Base-by-base conservation (phyloP, 2,329 filamentous ascomycete species). In the Stagonosporopsis vannaccii region DNA sequence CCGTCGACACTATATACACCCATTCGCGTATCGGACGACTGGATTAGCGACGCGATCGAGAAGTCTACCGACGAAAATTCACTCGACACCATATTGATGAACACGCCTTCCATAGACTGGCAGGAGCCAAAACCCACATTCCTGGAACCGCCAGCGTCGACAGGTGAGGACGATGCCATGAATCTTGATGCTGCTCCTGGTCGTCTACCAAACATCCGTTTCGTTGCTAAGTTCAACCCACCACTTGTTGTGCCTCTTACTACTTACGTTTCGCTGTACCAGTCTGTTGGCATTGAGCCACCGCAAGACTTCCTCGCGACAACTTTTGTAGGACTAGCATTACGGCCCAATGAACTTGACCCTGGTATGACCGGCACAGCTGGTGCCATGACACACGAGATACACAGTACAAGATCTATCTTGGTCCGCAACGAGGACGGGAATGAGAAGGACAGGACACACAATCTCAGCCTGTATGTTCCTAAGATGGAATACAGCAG, bases 401-500 rank as follows among this genome's bases (percentile, higher is more conserved):
- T 90, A 30, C 75, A 74, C 4, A 81, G 79, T 48, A 76, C 76
- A 25, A 82, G 81, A 28, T 75, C 74, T 1, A 77, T 88, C 1
- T 75, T 78, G 4, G 76, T 82, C 4, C 22, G 66, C 2, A 63
- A 62, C 13, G 56, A 56, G 2, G 56, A 67, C 0, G 71, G 68
- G 7, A 58, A 62, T 19, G 65, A 69, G 32, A 63, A 63, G 11
- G 61, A 72, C 6, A 55, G 54, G 1, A 60, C 54, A 3, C 82
- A 84, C 63, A 73, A 76, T 12, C 90, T 89, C 68, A 86, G 83
- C 0, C 80, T 95, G 1, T 86, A 86, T 60, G 84, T 92, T 17
- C 86, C 90, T 51, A 91, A 91, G 72, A 84, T 86, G 2, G 90
- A 92, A 8, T 91, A 89, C 63, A 89, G 87, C 0, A 84, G 87